These are phyloP conservation scores for Bruguiera parviflora DNA, from an alignment of 345 rosid species.

Conservation along the genomic window DNA sequence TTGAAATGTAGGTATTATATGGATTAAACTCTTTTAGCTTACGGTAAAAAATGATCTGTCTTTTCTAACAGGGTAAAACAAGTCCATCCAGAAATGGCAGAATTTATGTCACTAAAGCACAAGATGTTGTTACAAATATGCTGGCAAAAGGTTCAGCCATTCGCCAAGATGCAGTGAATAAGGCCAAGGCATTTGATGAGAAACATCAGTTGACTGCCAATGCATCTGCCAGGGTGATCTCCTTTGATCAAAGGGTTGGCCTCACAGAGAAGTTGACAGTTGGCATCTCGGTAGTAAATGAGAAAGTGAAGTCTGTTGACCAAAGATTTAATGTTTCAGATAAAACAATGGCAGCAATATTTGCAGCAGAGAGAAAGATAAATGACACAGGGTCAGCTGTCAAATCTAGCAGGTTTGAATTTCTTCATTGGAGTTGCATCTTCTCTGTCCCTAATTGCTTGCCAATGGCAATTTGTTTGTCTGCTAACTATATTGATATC, in stretches of 20 bases:
- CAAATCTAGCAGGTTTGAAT: slow-evolving; percentile 81
- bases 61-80: slow-evolving; percentile 47
- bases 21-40: neutral
- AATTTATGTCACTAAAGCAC: slow-evolving; percentile 76
- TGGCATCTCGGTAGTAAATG: slow-evolving; percentile 80
- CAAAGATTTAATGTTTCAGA: slow-evolving; percentile 90
- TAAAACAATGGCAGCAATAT: slow-evolving; percentile 95
- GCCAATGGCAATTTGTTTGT: neutral
- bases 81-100: slow-evolving; percentile 49
- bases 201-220: slow-evolving; percentile 75
- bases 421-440: slow-evolving; percentile 4
- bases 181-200: slow-evolving; percentile 92
- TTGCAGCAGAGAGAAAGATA: slow-evolving; percentile 92
- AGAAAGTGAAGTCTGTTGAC: slow-evolving; percentile 93
- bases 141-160: slow-evolving; percentile 88
- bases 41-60: neutral
- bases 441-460: slow-evolving; percentile 1
- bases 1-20: neutral
- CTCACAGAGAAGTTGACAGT: slow-evolving; percentile 79
- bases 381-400: slow-evolving; percentile 93
- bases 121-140: slow-evolving; percentile 72
- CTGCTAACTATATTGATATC: too few relatives aligned
- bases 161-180: slow-evolving; percentile 86
- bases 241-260: slow-evolving; percentile 77
- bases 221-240: slow-evolving; percentile 86